Evolutionary conservation across 2,329 filamentous ascomycete species (phyloP).

Genomic region (Ophiostoma quercus): DNA sequence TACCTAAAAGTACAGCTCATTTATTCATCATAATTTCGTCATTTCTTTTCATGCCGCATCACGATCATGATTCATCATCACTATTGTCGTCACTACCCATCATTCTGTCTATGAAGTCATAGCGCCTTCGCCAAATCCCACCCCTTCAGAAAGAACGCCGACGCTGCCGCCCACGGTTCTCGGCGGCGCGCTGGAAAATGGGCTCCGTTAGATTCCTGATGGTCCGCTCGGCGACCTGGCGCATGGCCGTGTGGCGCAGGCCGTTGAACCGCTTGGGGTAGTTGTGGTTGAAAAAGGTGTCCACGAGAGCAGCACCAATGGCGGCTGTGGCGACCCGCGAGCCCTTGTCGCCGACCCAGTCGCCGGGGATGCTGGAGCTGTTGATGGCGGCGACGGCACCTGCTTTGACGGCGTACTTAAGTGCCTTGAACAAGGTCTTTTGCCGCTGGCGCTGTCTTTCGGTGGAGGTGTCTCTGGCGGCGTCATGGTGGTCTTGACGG

Average conservation of each 20-base stretch:
- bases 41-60: too few relatives aligned
- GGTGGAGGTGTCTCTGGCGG: neutral
- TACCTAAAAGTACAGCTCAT: too few relatives aligned
- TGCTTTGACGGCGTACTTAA: conserved; percentile 29
- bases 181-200: conserved; percentile 18
- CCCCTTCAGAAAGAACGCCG: neutral
- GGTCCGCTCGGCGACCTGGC: conserved; percentile 30
- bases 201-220: conserved; percentile 29
- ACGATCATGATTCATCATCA: too few relatives aligned
- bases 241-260: conserved; percentile 31
- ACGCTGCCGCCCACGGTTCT: neutral
- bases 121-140: too few relatives aligned
- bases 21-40: too few relatives aligned
- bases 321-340: conserved; percentile 31
- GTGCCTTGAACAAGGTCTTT: neutral
- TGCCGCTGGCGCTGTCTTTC: neutral
- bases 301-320: conserved; percentile 31
- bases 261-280: conserved; percentile 29
- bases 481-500: neutral
- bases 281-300: conserved; percentile 29
- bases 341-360: conserved; percentile 30
- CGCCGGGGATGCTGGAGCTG: conserved; percentile 26
- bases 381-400: conserved; percentile 30
- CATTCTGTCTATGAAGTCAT: too few relatives aligned
- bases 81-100: too few relatives aligned